Evolutionary conservation across 352 stramenopile species (phyloP).

Genomic region (Stramenopiles sp.): DNA sequence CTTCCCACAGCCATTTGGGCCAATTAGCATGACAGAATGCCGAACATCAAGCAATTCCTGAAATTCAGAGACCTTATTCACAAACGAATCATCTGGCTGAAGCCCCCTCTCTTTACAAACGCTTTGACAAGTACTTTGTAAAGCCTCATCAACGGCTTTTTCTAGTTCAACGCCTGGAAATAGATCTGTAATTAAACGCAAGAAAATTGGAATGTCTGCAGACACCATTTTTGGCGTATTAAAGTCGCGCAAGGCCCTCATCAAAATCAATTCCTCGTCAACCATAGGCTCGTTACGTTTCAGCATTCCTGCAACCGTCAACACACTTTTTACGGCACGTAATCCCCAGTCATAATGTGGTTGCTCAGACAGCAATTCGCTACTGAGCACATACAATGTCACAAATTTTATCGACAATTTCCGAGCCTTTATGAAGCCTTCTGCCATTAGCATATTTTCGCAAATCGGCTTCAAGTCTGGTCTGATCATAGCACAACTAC

Average conservation of each 20-base stretch:
- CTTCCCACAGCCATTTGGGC: conserved; percentile 75
- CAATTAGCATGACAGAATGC: conserved; percentile 87
- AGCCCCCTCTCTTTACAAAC: conserved; percentile 46
- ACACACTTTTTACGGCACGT: conserved; percentile 79
- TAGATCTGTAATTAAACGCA: conserved; percentile 71
- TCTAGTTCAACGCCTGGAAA: conserved; percentile 77
- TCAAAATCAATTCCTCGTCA: conserved; percentile 71
- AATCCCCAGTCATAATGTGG: conserved; percentile 81
- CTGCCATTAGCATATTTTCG: conserved; percentile 82
- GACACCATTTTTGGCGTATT: conserved; percentile 78
- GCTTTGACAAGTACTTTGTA: conserved; percentile 31
- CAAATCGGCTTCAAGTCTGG: conserved; percentile 68
- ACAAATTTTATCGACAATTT: conserved; percentile 62
- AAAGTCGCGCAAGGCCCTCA: conserved; percentile 83
- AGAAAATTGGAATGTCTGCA: conserved; percentile 75
- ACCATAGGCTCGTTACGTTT: conserved; percentile 56
- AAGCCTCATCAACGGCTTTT: conserved; percentile 57
- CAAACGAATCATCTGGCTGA: conserved; percentile 76
- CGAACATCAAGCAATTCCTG: conserved; percentile 79
- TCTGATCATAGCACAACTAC: conserved; percentile 71
- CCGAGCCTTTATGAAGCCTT: conserved; percentile 63
- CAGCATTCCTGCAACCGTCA: conserved; percentile 75
- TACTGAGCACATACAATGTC: conserved; percentile 60
- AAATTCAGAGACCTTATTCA: conserved; percentile 82
- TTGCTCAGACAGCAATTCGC: conserved; percentile 55